Percentiles rank a stretch among this genome's conserved stretches.
Conservation (phyloP, 116 monocot species). For the Zostera marina region DNA sequence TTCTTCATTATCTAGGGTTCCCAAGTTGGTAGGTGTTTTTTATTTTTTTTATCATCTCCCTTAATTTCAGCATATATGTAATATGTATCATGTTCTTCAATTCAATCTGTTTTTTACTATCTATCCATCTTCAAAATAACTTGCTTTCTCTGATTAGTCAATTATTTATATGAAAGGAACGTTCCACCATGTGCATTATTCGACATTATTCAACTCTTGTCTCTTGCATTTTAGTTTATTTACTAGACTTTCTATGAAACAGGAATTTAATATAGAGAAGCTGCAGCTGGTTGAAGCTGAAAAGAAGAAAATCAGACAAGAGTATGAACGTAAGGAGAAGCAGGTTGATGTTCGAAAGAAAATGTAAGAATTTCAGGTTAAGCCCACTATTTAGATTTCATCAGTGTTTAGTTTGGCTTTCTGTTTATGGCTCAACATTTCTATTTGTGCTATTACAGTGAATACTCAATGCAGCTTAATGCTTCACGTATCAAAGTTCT, state of each 20-base stretch:
- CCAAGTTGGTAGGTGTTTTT: too few species aligned
- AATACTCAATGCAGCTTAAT: slow-evolving; percentile 97
- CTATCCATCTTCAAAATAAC: too few species aligned
- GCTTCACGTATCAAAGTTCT: slow-evolving; percentile 84
- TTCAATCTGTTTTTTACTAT: too few species aligned
- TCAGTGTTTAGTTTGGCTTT: background rate
- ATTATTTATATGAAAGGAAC: background rate
- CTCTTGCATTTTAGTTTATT: background rate
- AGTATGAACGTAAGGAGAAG: slow-evolving; percentile 63
- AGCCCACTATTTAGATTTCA: background rate
- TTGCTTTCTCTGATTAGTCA: too few species aligned
- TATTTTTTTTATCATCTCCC: too few species aligned
- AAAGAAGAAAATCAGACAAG: slow-evolving; percentile 71
- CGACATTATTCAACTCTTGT: background rate
- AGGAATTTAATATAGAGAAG: slow-evolving; percentile 87
- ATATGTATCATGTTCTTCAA: too few species aligned
- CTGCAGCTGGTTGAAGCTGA: slow-evolving; percentile 73
- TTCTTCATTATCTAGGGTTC: too few species aligned
- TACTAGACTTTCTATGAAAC: background rate
- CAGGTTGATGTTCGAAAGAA: slow-evolving; percentile 62
- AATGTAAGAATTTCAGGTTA: slow-evolving; percentile 25
- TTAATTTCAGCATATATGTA: too few species aligned
- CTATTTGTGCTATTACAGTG: slow-evolving; percentile 17
- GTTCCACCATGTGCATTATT: background rate
- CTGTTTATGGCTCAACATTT: too few species aligned